phyloP scores from a whole-genome alignment of 2,329 filamentous ascomycete genomes.

The Bipolaris victoriae region DNA sequence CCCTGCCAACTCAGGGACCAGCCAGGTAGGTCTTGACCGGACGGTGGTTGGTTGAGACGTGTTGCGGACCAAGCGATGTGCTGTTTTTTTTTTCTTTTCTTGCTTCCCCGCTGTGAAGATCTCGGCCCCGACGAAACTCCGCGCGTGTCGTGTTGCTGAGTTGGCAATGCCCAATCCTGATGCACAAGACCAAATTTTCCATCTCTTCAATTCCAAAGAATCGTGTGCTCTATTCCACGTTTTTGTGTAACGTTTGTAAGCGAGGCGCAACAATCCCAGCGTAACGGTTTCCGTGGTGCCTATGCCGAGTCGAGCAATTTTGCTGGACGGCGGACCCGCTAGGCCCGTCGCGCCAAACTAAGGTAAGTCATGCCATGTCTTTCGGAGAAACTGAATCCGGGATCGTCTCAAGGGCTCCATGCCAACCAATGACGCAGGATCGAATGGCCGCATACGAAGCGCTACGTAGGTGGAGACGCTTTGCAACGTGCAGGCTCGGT shows the following conservation, averaged over 20 bases:
- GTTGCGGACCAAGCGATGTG: neutral
- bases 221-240: neutral
- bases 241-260: neutral
- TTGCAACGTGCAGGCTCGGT: conserved; percentile 11
- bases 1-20: neutral
- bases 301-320: conserved; percentile 14
- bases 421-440: conserved; percentile 14
- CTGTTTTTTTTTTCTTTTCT: neutral
- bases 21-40: conserved; percentile 4
- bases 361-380: conserved; percentile 21
- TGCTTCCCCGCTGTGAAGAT: neutral
- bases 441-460: conserved; percentile 4
- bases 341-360: conserved; percentile 11
- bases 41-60: neutral
- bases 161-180: neutral
- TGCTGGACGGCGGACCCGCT: conserved; percentile 13
- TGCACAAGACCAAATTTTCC: neutral
- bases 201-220: neutral
- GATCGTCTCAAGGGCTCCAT: conserved; percentile 22
- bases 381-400: conserved; percentile 22
- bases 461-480: conserved; percentile 2
- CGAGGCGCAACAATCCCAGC: conserved; percentile 4
- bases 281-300: conserved; percentile 10
- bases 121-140: conserved; percentile 6
- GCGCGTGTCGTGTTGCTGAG: conserved; percentile 1